These are phyloP conservation scores for Piloderma croceum DNA, from an alignment of 768 basidiomycete species.

Conservation along the genomic window DNA sequence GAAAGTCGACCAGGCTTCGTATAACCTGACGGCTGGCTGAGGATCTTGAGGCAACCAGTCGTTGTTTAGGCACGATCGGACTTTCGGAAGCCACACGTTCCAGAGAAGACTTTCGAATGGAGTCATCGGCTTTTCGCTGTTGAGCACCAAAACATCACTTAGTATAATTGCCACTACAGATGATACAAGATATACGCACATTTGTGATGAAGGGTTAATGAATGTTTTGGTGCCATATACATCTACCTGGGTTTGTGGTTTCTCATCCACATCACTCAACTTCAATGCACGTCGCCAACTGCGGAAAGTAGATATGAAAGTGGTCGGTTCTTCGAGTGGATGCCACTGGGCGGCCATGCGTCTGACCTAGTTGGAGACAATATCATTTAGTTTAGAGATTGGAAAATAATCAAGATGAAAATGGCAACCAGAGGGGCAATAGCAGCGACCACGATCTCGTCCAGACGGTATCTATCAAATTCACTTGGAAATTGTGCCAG, in stretches of 20 bases:
- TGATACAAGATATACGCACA: slow-evolving; percentile 2
- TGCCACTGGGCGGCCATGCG: slow-evolving; percentile 74
- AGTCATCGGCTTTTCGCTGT: slow-evolving; percentile 75
- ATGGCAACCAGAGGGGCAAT: slow-evolving; percentile 68
- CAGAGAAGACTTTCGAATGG: slow-evolving; percentile 92
- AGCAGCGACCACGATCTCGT: slow-evolving; percentile 91
- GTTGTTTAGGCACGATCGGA: slow-evolving; percentile 92
- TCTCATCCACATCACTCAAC: slow-evolving; percentile 41
- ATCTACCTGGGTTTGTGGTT: slow-evolving; percentile 44
- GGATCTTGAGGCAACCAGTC: slow-evolving; percentile 80
- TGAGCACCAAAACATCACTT: slow-evolving; percentile 2
- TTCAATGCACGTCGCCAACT: slow-evolving; percentile 66
- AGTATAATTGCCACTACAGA: slow-evolving; percentile 4
- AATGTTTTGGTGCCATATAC: slow-evolving; percentile 47
- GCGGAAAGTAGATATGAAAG: slow-evolving; percentile 59
- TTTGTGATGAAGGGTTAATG: slow-evolving; percentile 22
- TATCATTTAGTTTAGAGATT: neutral
- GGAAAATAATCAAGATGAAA: neutral
- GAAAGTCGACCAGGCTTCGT: slow-evolving; percentile 84
- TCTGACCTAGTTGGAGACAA: slow-evolving; percentile 42
- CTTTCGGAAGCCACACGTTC: slow-evolving; percentile 92
- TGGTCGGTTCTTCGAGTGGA: slow-evolving; percentile 72
- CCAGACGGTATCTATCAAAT: slow-evolving; percentile 72
- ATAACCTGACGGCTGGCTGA: slow-evolving; percentile 70
- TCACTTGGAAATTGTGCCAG: slow-evolving; percentile 64